phyloP scores from a whole-genome alignment of 2,329 filamentous ascomycete species.

The Pseudogymnoascus sp. region DNA sequence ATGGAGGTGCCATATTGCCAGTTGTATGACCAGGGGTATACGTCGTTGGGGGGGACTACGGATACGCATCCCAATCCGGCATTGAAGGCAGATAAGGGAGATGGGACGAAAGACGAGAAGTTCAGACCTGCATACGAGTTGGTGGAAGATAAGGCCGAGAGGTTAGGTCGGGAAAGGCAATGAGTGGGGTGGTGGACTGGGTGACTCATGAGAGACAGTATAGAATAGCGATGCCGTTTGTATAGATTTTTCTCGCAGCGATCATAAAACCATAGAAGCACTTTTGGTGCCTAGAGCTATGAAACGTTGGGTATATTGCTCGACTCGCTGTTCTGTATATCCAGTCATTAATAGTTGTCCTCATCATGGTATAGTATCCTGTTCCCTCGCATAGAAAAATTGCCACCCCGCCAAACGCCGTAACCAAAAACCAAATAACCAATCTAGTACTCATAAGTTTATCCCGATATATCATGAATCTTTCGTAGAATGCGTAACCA shows the following conservation, averaged over 20 bases:
- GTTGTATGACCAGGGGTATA: conserved; percentile 84
- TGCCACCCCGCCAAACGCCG: not conserved
- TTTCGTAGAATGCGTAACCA: conserved; percentile 35
- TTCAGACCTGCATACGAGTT: conserved; percentile 73
- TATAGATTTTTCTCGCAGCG: not conserved
- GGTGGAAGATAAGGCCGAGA: conserved; percentile 66
- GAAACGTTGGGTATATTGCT: conserved; percentile 4
- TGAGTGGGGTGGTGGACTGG: not conserved
- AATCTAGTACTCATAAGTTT: not conserved
- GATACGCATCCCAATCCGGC: conserved; percentile 88
- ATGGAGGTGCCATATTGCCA: conserved; percentile 75
- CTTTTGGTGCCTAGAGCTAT: not conserved
- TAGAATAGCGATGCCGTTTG: conserved; percentile 3
- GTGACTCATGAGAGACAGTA: not conserved
- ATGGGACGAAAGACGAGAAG: conserved; percentile 23
- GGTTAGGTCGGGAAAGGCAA: conserved; percentile 56
- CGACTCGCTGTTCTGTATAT: not conserved
- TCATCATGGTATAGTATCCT: not conserved
- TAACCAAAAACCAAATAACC: not conserved
- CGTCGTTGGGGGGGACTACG: conserved; percentile 79
- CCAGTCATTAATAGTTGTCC: not conserved
- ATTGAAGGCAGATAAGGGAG: conserved; percentile 38
- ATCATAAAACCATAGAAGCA: not conserved
- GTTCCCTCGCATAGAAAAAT: not conserved
- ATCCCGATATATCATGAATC: not conserved